Evolutionary conservation across 2,329 filamentous ascomycete species (phyloP).

Genomic region (Erysiphe neolycopersici): DNA sequence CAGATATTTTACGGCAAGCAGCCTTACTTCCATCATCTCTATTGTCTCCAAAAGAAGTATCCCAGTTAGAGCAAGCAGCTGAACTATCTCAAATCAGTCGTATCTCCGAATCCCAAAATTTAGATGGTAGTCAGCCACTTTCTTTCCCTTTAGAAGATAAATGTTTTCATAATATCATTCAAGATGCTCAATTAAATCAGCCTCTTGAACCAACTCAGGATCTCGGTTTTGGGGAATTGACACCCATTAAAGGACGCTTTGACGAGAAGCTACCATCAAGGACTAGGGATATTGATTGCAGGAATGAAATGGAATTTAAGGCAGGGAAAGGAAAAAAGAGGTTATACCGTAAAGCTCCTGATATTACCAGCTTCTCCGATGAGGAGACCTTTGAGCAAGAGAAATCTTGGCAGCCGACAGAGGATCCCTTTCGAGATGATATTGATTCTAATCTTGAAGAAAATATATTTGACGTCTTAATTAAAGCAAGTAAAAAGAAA

Average conservation of each 20-base stretch:
- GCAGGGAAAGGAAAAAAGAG: constrained; percentile 30
- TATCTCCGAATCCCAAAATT: constrained; percentile 2
- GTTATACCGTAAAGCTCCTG: constrained; percentile 17
- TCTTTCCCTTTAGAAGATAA: constrained; percentile 32
- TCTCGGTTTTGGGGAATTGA: constrained; percentile 44
- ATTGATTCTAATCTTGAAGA: constrained; percentile 12
- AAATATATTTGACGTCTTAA: constrained; percentile 25
- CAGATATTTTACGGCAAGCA: constrained; percentile 22
- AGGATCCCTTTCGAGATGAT: constrained; percentile 10
- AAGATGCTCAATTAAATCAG: constrained; percentile 38
- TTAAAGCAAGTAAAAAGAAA: constrained; percentile 30
- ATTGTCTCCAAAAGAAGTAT: constrained; percentile 21
- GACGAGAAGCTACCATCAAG: constrained; percentile 38
- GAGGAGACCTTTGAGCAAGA: constrained; percentile 9
- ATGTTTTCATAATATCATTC: constrained; percentile 25
- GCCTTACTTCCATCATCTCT: constrained; percentile 21
- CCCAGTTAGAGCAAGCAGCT: constrained; percentile 20
- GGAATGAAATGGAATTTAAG: constrained; percentile 37
- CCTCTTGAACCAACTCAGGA: constrained; percentile 60
- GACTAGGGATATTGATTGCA: constrained; percentile 32
- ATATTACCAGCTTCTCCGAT: constrained; percentile 18
- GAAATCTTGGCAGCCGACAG: constrained; percentile 5
- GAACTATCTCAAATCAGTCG: constrained; percentile 17
- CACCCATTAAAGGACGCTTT: constrained; percentile 44
- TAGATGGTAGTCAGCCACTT: constrained; percentile 24